Percentiles rank a stretch among this genome's conserved stretches.
Conservation (phyloP, 2,329 filamentous ascomycete species). For the Botryotinia narcissicola region DNA sequence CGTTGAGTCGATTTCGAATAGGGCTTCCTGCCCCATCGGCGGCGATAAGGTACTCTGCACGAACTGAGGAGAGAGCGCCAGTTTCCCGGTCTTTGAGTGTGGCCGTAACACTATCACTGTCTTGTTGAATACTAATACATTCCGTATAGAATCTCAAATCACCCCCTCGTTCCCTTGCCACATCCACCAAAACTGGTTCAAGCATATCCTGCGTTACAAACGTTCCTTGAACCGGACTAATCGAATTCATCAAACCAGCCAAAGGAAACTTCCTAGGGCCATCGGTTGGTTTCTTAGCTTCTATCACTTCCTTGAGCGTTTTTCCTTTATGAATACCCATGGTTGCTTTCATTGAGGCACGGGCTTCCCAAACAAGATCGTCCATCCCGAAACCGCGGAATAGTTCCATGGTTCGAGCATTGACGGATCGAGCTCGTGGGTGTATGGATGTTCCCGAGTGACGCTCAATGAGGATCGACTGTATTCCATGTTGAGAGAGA, state of each 20-base stretch:
- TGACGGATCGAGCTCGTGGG: slow-evolving; percentile 42
- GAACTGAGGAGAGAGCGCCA: slow-evolving; percentile 26
- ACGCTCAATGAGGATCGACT: slow-evolving; percentile 42
- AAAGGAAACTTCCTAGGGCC: slow-evolving; percentile 26
- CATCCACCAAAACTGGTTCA: slow-evolving; percentile 41
- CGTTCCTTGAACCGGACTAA: slow-evolving; percentile 32
- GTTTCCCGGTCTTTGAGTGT: slow-evolving; percentile 28
- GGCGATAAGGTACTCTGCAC: slow-evolving; percentile 41
- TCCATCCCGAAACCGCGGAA: slow-evolving; percentile 37
- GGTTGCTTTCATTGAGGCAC: slow-evolving; percentile 28
- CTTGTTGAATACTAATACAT: slow-evolving; percentile 31
- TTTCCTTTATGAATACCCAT: slow-evolving; percentile 26
- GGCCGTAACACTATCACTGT: slow-evolving; percentile 33
- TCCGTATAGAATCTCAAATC: slow-evolving; percentile 40
- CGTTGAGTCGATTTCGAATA: slow-evolving; percentile 35
- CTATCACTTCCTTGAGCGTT: slow-evolving; percentile 28
- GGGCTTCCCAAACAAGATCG: slow-evolving; percentile 29
- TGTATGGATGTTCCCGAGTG: slow-evolving; percentile 40
- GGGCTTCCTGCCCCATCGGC: slow-evolving; percentile 41
- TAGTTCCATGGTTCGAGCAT: slow-evolving; percentile 42
- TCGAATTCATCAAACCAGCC: not conserved
- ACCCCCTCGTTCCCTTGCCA: slow-evolving; percentile 38
- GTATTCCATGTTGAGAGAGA: slow-evolving; percentile 38
- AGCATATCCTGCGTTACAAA: slow-evolving; percentile 43
- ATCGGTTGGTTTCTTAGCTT: slow-evolving; percentile 28